Conservation (phyloP, 176 grass and related monocot genomes). For the Oryza nivara region DNA sequence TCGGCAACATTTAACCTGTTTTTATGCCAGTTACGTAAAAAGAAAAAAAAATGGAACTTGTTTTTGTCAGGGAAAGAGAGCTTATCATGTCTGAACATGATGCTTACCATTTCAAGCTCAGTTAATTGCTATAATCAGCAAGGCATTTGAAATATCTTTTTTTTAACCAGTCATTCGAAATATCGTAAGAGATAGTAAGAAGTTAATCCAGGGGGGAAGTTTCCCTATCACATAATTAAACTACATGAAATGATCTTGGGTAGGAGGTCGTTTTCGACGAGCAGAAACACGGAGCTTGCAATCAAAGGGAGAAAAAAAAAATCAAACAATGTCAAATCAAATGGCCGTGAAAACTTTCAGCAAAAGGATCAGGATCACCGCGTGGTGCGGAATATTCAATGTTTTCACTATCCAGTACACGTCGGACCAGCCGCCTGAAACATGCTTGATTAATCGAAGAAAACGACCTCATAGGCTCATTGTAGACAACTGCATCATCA, state of each 20-base stretch:
- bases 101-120: not conserved
- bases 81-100: not conserved
- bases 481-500: not conserved
- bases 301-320: not conserved
- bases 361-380: constrained; percentile 6
- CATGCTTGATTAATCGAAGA: not conserved
- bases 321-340: constrained; percentile 41
- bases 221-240: not conserved
- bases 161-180: not conserved
- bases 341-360: constrained; percentile 21
- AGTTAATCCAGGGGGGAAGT: not conserved
- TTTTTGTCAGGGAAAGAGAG: not conserved
- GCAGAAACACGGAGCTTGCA: not conserved
- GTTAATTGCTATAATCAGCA: not conserved
- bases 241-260: not conserved
- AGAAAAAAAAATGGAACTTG: too few species aligned
- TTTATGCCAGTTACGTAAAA: not conserved
- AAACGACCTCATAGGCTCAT: constrained; percentile 28
- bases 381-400: constrained; percentile 17
- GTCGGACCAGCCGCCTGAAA: constrained; percentile 32
- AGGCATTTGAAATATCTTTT: not conserved
- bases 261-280: constrained; percentile 28
- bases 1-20: too few species aligned
- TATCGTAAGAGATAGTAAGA: not conserved
- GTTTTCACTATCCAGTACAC: constrained; percentile 25